These are phyloP conservation scores for Collybiopsis luxurians DNA, from an alignment of 768 basidiomycete genomes.

Conservation along the genomic window DNA sequence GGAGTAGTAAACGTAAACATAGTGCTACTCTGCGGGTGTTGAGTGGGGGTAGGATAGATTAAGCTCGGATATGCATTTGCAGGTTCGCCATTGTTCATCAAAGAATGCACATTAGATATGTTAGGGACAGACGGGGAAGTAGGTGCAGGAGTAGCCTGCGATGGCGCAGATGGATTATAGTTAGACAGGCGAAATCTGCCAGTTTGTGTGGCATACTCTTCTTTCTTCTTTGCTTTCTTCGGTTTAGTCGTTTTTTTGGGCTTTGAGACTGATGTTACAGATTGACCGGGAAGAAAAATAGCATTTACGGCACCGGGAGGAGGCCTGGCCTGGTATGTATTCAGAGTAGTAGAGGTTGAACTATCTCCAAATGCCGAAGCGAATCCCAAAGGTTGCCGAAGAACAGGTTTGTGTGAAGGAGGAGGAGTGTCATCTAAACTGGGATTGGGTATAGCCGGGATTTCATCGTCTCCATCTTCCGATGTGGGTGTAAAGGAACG, in stretches of 20 bases:
- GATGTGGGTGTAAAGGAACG: slow-evolving; percentile 52
- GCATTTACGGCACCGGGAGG: slow-evolving; percentile 17
- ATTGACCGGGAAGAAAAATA: slow-evolving; percentile 57
- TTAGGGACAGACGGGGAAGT: not conserved
- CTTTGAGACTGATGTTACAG: slow-evolving; percentile 19
- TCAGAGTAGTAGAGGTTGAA: slow-evolving; percentile 25
- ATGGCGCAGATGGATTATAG: slow-evolving; percentile 14
- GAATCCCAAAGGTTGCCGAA: slow-evolving; percentile 61
- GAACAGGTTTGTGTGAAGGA: slow-evolving; percentile 45
- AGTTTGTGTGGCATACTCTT: slow-evolving; percentile 45
- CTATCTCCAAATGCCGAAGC: slow-evolving; percentile 27
- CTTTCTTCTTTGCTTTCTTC: slow-evolving; percentile 31
- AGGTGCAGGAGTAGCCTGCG: not conserved
- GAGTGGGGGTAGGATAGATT: not conserved
- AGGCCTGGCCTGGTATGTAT: slow-evolving; percentile 40
- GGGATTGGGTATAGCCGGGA: slow-evolving; percentile 32
- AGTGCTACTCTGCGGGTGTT: not conserved
- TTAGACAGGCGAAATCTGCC: slow-evolving; percentile 46
- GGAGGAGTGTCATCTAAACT: slow-evolving; percentile 42
- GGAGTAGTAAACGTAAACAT: not conserved
- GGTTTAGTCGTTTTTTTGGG: slow-evolving; percentile 20
- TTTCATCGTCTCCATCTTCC: slow-evolving; percentile 44
- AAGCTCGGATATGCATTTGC: not conserved
- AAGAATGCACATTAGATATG: not conserved
- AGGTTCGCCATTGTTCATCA: not conserved